phyloP scores from a whole-genome alignment of 768 basidiomycete genomes.

The Dioszegia hungarica region DNA sequence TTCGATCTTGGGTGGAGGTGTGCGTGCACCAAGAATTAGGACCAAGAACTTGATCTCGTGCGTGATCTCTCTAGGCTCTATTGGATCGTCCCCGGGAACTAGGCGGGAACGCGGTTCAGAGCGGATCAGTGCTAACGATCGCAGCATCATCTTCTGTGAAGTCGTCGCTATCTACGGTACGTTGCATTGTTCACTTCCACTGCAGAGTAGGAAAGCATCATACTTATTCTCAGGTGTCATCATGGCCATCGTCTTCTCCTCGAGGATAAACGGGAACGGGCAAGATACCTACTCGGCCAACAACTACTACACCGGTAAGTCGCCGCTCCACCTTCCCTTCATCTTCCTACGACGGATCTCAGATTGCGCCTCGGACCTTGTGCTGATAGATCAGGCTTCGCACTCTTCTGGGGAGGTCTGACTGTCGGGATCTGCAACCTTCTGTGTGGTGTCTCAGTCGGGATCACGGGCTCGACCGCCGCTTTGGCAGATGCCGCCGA shows the following conservation, averaged over 20 bases:
- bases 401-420: constrained; percentile 94
- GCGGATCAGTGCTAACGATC: not conserved
- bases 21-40: constrained; percentile 83
- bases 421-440: constrained; percentile 93
- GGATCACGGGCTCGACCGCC: constrained; percentile 90
- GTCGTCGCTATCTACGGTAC: constrained; percentile 92
- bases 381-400: constrained; percentile 61
- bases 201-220: too few species aligned
- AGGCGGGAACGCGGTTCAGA: not conserved
- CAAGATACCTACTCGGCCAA: constrained; percentile 71
- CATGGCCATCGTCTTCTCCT: constrained; percentile 91
- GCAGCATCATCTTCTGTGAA: constrained; percentile 97
- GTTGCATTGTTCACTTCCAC: not conserved
- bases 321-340: not conserved
- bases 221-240: constrained; percentile 57
- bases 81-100: too few species aligned
- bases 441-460: constrained; percentile 88
- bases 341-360: not conserved
- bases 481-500: constrained; percentile 94
- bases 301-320: constrained; percentile 85
- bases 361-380: too few species aligned
- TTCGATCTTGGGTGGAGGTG: constrained; percentile 94
- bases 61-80: constrained; percentile 23
- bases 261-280: constrained; percentile 63
- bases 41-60: constrained; percentile 98